Evolutionary conservation across 345 rosid species (phyloP), one percentile per base, ranked within the genome.

Genomic region (Eucalyptus curtisii): DNA sequence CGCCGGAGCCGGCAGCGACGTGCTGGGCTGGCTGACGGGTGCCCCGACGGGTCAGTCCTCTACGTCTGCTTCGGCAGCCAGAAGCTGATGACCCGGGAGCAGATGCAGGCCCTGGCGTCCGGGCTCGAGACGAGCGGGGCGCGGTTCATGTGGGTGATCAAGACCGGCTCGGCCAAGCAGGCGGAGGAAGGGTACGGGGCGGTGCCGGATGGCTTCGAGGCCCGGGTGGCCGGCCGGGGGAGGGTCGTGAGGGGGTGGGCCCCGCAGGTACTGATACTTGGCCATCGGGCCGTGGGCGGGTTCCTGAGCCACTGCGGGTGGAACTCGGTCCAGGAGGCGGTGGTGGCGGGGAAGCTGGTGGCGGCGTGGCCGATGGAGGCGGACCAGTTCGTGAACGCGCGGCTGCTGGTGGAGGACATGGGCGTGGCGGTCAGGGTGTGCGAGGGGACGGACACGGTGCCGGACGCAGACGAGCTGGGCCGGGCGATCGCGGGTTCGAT

Each of bases 221-320:
- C 89, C 4, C 93, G 93, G 48, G 93, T 93, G 6, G 85, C 68
- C 13, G 92, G 90, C 27, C 86, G 92, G 33, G 99, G 99, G 8
- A 22, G 84, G 53, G 93, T 94, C 5, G 61, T 92, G 6, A 91
- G 86, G 44, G 95, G 92, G 24, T 96, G 98, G 99, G 98, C 91
- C 1, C 96, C 95, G 13, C 98, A 96, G 89, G 91, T 87, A 57
- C 87, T 2, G 50, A 79, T 95, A 44, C 90, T 96, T 90, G 76
- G 61, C 57, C 99, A 96, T 91, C 85, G 86, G 14, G 96, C 96
- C 0, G 95, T 95, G 6, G 93, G 96, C 31, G 93, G 92, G 87
- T 96, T 95, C 64, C 87, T 96, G 91, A 95, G 93, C 88, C 97
- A 96, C 16, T 95, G 96, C 52, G 96, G 98, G 13, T 95, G 98